Conservation (phyloP, 192 early-diverging fungal species). For the Glomus cerebriforme region DNA sequence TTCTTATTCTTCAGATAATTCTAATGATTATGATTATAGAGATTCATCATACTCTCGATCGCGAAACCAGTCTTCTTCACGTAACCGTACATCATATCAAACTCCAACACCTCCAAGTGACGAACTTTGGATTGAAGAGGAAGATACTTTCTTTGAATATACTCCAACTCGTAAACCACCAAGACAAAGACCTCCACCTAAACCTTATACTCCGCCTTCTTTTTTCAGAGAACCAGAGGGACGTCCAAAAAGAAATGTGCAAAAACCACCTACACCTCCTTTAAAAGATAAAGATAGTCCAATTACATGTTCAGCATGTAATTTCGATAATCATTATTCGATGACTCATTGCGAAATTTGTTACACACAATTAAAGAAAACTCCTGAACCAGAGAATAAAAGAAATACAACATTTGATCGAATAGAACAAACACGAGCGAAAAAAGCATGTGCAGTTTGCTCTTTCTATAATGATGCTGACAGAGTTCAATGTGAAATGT, state of each 20-base stretch:
- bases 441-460: neutral
- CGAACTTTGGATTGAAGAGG: neutral
- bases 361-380: neutral
- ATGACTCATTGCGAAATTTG: conserved; percentile 15
- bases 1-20: too few species aligned
- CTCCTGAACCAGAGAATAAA: neutral
- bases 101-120: neutral
- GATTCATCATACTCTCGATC: neutral
- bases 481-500: conserved; percentile 9
- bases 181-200: neutral
- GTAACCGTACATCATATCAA: neutral
- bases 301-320: neutral
- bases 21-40: neutral
- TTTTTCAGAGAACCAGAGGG: neutral
- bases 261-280: neutral
- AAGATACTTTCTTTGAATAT: neutral
- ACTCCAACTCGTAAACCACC: neutral
- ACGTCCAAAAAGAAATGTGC: neutral
- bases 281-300: neutral
- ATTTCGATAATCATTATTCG: neutral
- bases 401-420: neutral
- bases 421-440: neutral
- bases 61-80: neutral
- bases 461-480: neutral
- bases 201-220: neutral